phyloP scores from a whole-genome alignment of 1,284 basidiomycete genomes.

The Veloboletus limbatus region DNA sequence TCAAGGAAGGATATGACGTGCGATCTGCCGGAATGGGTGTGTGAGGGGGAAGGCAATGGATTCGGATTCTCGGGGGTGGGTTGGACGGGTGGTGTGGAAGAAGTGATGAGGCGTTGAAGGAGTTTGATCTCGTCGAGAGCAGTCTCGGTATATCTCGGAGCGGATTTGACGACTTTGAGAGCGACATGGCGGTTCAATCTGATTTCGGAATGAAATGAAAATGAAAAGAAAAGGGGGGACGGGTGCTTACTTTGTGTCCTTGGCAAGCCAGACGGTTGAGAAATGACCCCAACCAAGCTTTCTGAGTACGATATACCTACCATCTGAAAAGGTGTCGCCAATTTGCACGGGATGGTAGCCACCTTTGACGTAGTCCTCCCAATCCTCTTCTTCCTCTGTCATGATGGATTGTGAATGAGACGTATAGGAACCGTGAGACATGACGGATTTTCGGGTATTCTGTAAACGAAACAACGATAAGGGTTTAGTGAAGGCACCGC shows the following conservation, averaged over 20 bases:
- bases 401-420: slow-evolving; percentile 58
- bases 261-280: slow-evolving; percentile 90
- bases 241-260: slow-evolving; percentile 68
- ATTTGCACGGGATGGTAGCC: slow-evolving; percentile 97
- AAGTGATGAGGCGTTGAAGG: slow-evolving; percentile 90
- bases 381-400: slow-evolving; percentile 81
- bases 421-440: slow-evolving; percentile 50
- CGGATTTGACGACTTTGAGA: slow-evolving; percentile 98
- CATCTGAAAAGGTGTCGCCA: slow-evolving; percentile 88
- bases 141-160: slow-evolving; percentile 95
- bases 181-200: slow-evolving; percentile 96
- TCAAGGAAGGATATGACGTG: slow-evolving; percentile 96
- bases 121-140: slow-evolving; percentile 99
- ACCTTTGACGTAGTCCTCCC: slow-evolving; percentile 86
- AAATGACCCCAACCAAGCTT: slow-evolving; percentile 99
- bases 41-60: slow-evolving; percentile 65
- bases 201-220: slow-evolving; percentile 22
- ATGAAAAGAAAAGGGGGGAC: neutral
- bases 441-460: slow-evolving; percentile 34
- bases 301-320: slow-evolving; percentile 86
- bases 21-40: slow-evolving; percentile 70
- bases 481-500: slow-evolving; percentile 21
- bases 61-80: slow-evolving; percentile 49
- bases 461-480: slow-evolving; percentile 35
- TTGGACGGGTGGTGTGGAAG: slow-evolving; percentile 66